Percentiles rank a stretch among this genome's conserved stretches.
Evolutionary conservation across 192 early-diverging fungal genomes (phyloP).

Genomic region (Haplosporangium gracile): DNA sequence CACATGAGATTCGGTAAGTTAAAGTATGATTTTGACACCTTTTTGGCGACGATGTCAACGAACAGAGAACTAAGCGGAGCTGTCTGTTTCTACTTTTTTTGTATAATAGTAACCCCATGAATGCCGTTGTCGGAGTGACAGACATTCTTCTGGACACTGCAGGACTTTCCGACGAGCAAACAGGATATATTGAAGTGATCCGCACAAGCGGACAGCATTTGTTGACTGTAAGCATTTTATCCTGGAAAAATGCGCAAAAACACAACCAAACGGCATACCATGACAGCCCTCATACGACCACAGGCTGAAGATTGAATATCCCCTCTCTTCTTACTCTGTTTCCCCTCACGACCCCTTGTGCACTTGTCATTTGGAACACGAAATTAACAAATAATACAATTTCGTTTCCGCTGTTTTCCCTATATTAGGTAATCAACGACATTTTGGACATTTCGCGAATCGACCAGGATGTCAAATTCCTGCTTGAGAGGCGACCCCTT

Average conservation of each 20-base stretch:
- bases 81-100: neutral
- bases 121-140: constrained; percentile 67
- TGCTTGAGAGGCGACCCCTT: constrained; percentile 62
- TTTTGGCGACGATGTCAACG: neutral
- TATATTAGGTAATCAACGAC: constrained; percentile 65
- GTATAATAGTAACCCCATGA: constrained; percentile 64
- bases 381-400: neutral
- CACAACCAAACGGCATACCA: neutral
- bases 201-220: constrained; percentile 69
- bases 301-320: neutral
- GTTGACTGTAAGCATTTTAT: constrained; percentile 58
- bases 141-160: constrained; percentile 63
- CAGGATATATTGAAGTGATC: constrained; percentile 65
- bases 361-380: neutral
- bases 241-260: neutral
- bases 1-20: constrained; percentile 65
- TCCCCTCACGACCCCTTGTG: neutral
- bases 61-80: neutral
- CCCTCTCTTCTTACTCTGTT: neutral
- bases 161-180: constrained; percentile 62
- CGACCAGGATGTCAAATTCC: constrained; percentile 67
- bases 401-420: neutral
- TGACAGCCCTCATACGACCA: neutral
- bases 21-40: neutral
- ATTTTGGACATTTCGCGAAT: constrained; percentile 69